Base-by-base conservation (phyloP, 345 rosid genomes). In the Microthlaspi erraticum region DNA sequence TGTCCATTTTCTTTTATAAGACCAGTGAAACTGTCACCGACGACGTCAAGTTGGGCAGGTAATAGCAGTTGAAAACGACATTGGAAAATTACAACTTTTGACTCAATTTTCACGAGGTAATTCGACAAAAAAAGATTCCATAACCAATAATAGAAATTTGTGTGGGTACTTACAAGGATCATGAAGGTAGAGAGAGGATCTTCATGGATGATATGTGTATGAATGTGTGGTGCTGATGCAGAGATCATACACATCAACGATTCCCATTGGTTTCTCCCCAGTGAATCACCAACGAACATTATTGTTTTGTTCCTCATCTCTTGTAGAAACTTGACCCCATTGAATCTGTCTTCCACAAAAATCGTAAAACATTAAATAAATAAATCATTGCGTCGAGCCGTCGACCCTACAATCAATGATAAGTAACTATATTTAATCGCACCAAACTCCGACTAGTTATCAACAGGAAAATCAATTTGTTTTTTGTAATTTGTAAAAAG, bases 281-380 rank as follows among this genome's bases (percentile, higher is more conserved):
- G 69, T 1, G 99, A 94, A 71, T 91, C 99, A 55, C 99, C 99
- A 37, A 91, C 99, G 68, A 91, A 91, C 96, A 91, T 88, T 74
- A 94, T 72, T 0, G 77, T 83, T 82, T 83, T 89, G 78, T 89
- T 88, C 56, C 78, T 83, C 98, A 89, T 84, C 59, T 79, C 81
- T 49, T 20, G 52, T 80, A 94, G 56, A 82, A 89, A 91, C 31
- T 87, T 83, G 33, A 79, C 64, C 60, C 98, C 99, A 68, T 83
- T 56, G 76, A 94, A 93, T 73, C 98, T 93, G 60, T 23, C 23
- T 49, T 29, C 8, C 43, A 49, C 17, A 37, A 9, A 6, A 14
- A 14, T 29, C 17, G 18, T 5, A 12, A 12, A 56, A 10, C n/a
- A n/a, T n/a, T 43, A 36, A n/a, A n/a, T 20, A 14, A 11, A 19